A percentile compares a stretch with the other conserved stretches of the same genome.
Evolutionary conservation across 2,329 filamentous ascomycete species (phyloP).

Genomic region (Sporothrix luriei): DNA sequence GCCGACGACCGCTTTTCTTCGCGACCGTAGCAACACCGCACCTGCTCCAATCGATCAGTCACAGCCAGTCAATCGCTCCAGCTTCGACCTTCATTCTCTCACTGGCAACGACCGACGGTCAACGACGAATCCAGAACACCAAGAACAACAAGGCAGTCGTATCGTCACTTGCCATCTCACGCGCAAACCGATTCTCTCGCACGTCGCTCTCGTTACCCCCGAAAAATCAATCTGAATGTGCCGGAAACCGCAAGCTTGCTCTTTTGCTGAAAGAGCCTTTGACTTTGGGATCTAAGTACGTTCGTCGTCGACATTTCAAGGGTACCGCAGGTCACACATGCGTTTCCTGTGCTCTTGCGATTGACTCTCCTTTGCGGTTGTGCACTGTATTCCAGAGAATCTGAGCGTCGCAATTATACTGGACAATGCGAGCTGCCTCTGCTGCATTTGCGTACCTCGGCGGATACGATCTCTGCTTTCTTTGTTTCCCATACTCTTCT

Average conservation of each 20-base stretch:
- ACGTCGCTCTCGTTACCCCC: background rate
- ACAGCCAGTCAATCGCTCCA: slow-evolving; percentile 20
- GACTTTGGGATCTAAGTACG: slow-evolving; percentile 32
- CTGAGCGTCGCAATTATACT: background rate
- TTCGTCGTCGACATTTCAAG: background rate
- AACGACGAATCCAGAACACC: background rate
- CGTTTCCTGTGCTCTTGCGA: background rate
- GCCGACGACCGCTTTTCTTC: slow-evolving; percentile 24
- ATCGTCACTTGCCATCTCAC: background rate
- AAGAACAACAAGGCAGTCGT: background rate
- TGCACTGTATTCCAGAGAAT: background rate
- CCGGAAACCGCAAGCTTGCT: slow-evolving; percentile 31
- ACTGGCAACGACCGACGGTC: background rate
- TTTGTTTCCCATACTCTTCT: background rate
- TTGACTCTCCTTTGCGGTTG: background rate
- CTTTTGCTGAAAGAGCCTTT: slow-evolving; percentile 31
- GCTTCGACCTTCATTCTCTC: slow-evolving; percentile 7
- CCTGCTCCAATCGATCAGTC: background rate
- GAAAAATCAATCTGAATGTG: slow-evolving; percentile 31
- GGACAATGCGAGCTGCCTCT: background rate
- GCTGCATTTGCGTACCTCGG: too few relatives aligned
- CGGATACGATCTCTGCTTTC: background rate
- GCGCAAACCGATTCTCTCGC: background rate
- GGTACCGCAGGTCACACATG: background rate
- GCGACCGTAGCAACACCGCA: slow-evolving; percentile 17